phyloP scores from a whole-genome alignment of 2,329 filamentous ascomycete genomes.

The Penicillium polonicum region DNA sequence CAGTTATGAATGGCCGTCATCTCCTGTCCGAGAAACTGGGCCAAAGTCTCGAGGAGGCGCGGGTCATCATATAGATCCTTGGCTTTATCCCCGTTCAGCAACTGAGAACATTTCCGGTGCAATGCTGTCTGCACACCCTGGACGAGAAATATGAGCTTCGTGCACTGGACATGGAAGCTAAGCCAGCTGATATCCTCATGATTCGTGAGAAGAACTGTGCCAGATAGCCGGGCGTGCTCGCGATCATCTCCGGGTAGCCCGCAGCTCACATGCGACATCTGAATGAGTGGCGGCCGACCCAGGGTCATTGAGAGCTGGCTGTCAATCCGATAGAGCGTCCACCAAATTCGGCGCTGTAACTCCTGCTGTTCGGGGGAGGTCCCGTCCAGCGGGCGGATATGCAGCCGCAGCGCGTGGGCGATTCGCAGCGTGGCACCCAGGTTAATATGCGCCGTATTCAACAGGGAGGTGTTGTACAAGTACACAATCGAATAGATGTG shows the following conservation, averaged over 20 bases:
- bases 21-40: not conserved
- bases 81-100: not conserved
- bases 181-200: not conserved
- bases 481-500: slow-evolving; percentile 37
- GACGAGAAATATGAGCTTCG: not conserved
- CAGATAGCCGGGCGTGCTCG: not conserved
- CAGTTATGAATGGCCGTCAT: not conserved
- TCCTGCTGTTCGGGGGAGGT: slow-evolving; percentile 40
- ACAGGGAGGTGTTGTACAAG: not conserved
- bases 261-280: not conserved
- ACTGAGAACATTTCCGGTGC: not conserved
- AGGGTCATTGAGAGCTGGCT: slow-evolving; percentile 46
- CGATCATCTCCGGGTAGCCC: not conserved
- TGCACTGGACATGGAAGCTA: not conserved
- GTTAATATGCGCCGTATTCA: not conserved
- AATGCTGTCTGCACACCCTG: not conserved
- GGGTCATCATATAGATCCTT: not conserved
- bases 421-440: not conserved
- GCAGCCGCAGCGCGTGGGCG: not conserved
- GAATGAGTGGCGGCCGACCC: not conserved
- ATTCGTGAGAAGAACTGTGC: not conserved
- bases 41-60: not conserved
- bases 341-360: slow-evolving; percentile 54
- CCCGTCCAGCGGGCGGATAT: not conserved
- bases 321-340: slow-evolving; percentile 51